Percentiles rank a stretch among this genome's conserved stretches.
phyloP scores from a whole-genome alignment of 2,329 filamentous ascomycete species.

The Penicillium polonicum region DNA sequence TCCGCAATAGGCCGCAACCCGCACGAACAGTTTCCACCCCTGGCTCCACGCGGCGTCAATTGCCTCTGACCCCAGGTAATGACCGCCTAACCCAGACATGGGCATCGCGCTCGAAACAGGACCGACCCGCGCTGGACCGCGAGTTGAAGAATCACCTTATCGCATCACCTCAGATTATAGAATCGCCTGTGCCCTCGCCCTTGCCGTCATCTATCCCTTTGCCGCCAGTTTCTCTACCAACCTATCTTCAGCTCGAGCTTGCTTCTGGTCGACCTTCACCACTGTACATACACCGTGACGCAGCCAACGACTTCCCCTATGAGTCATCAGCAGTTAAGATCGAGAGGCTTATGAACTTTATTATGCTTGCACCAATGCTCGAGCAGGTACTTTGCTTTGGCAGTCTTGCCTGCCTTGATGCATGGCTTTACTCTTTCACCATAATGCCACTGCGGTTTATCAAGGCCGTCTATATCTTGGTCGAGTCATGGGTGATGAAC shows the following conservation, averaged over 20 bases:
- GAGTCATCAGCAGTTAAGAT: slow-evolving; percentile 92
- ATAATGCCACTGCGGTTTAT: slow-evolving; percentile 87
- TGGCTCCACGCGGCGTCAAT: slow-evolving; percentile 31
- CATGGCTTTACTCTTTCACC: slow-evolving; percentile 95
- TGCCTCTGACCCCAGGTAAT: slow-evolving; percentile 29
- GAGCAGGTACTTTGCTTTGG: slow-evolving; percentile 87
- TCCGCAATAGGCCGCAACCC: slow-evolving; percentile 32
- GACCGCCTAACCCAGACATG: slow-evolving; percentile 36
- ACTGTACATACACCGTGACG: slow-evolving; percentile 61
- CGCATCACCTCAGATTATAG: slow-evolving; percentile 28
- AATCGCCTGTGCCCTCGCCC: slow-evolving; percentile 43
- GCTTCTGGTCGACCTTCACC: slow-evolving; percentile 61
- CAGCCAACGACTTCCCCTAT: slow-evolving; percentile 67
- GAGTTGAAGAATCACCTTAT: slow-evolving; percentile 33
- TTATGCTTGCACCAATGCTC: slow-evolving; percentile 75
- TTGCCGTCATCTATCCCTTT: slow-evolving; percentile 57
- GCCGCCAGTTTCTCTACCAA: slow-evolving; percentile 62
- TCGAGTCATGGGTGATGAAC: slow-evolving; percentile 74
- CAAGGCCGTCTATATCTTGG: slow-evolving; percentile 73
- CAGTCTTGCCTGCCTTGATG: slow-evolving; percentile 84
- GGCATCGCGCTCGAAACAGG: slow-evolving; percentile 35
- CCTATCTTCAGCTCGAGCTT: slow-evolving; percentile 65
- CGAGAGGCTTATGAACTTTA: slow-evolving; percentile 83
- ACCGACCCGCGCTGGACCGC: slow-evolving; percentile 32
- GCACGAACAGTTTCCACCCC: slow-evolving; percentile 42